Base-by-base conservation (phyloP, 2,329 filamentous ascomycete species). In the Colletotrichum scovillei region DNA sequence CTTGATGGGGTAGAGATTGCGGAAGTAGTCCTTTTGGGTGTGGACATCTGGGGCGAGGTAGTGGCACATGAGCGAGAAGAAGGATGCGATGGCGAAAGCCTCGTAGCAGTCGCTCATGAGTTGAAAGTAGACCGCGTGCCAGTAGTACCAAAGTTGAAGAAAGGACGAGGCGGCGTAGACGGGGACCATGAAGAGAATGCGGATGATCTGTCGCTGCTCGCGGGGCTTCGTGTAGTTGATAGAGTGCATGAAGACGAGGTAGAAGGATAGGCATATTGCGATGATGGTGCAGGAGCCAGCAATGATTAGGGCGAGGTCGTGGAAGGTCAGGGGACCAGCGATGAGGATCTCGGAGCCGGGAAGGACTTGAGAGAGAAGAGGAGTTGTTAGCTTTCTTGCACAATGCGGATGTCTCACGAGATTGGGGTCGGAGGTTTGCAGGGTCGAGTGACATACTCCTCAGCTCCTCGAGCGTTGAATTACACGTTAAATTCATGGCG, bases 121-220 rank as follows among this genome's bases (percentile, higher is more conserved):
- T 79, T 94, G 89, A 81, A 93, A 97, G 84, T 97, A 97, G 69
- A 97, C 90, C 62, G 92, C 91, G 78, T 95, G 89, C 80, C 88
- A 90, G 85, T 97, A 96, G 84, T 89, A 95, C 76, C 89, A 87
- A 77, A 94, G 90, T 73, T 91, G 92, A 49, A 96, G 87, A 79
- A 94, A 94, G 42, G 93, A 92, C 24, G 95, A 92, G 52, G 91
- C 86, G 63, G 92, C 88, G 82, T 97, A 97, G 74, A 97, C 87
- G 52, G 95, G 95, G 63, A 97, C 90, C 94, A 97, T 96, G 81
- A 95, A 92, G 30, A 97, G 88, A 76, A 97, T 96, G 62, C 95
- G 93, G 78, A 97, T 95, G 78, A 97, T 95, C 86, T 91, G 89
- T 80, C 86, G 87, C 78, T 92, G 90, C 80, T 91, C 89, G 68